Percentiles rank a stretch among this genome's conserved stretches.
phyloP scores from a whole-genome alignment of 805 yeast genomes.

The Blastobotrys terrestris region DNA sequence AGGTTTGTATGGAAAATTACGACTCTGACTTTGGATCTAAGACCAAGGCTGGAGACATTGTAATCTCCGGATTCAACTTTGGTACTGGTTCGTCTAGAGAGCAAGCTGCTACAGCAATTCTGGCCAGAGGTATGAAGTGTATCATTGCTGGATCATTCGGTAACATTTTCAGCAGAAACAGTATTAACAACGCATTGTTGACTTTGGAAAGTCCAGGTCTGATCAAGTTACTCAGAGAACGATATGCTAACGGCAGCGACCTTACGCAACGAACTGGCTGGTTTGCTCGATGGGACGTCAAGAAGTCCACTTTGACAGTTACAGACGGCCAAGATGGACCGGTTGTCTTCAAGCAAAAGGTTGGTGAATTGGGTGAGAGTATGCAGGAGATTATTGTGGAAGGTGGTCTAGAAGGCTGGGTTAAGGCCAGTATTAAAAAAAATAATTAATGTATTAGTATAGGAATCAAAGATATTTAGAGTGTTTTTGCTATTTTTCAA shows the following conservation, averaged over 20 bases:
- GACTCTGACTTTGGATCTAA: constrained; percentile 81
- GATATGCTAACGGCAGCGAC: constrained; percentile 51
- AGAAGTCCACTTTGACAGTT: constrained; percentile 73
- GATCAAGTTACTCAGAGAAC: constrained; percentile 67
- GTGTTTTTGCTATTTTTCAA: too few species aligned
- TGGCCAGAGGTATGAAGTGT: constrained; percentile 87
- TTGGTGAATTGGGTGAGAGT: constrained; percentile 92
- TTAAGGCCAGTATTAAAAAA: constrained; percentile 42
- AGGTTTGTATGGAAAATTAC: constrained; percentile 98
- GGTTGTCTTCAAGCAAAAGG: constrained; percentile 72
- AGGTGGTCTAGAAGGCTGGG: constrained; percentile 99
- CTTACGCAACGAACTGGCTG: constrained; percentile 93
- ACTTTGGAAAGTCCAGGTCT: constrained; percentile 91
- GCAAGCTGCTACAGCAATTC: constrained; percentile 97
- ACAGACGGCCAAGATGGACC: constrained; percentile 49
- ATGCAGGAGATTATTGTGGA: constrained; percentile 93
- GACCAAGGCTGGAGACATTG: constrained; percentile 81
- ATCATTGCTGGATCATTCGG: constrained; percentile 98
- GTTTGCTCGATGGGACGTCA: constrained; percentile 89
- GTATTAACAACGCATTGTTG: constrained; percentile 91
- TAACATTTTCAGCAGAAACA: constrained; percentile 91
- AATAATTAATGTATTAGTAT: neutral
- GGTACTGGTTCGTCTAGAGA: constrained; percentile 99
- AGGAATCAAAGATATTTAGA: too few species aligned
- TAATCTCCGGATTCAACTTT: constrained; percentile 88